Evolutionary conservation across 768 basidiomycete genomes (phyloP).

Genomic region (Cubamyces lactineus): DNA sequence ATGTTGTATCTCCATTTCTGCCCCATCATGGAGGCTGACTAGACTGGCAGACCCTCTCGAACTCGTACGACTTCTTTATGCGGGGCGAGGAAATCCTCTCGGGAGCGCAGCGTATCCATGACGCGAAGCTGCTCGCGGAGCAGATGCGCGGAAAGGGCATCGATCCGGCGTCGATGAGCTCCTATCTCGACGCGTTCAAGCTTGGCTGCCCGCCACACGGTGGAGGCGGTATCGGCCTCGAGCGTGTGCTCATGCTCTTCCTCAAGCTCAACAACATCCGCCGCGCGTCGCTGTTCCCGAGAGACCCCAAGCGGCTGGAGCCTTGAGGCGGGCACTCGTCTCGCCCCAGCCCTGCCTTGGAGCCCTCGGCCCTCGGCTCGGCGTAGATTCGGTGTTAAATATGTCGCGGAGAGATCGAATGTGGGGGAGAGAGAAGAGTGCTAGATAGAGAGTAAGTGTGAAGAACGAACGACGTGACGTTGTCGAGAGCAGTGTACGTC

Average conservation of each 20-base stretch:
- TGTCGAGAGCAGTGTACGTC: slow-evolving; percentile 12
- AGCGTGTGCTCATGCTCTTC: slow-evolving; percentile 97
- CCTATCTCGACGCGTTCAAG: slow-evolving; percentile 92
- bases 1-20: not conserved
- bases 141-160: slow-evolving; percentile 88
- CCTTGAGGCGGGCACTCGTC: slow-evolving; percentile 50
- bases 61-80: slow-evolving; percentile 99
- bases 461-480: slow-evolving; percentile 9
- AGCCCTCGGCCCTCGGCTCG: not conserved
- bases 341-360: not conserved
- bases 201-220: slow-evolving; percentile 96
- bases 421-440: not conserved
- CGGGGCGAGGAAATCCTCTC: slow-evolving; percentile 98
- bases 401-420: not conserved
- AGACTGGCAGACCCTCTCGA: slow-evolving; percentile 72
- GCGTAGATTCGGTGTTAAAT: not conserved
- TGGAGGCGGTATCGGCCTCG: slow-evolving; percentile 94
- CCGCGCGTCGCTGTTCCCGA: slow-evolving; percentile 90
- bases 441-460: slow-evolving; percentile 9
- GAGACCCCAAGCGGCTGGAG: slow-evolving; percentile 93
- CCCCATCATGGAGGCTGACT: not conserved
- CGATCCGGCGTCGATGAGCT: slow-evolving; percentile 89
- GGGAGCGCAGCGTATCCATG: slow-evolving; percentile 97
- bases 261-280: slow-evolving; percentile 96
- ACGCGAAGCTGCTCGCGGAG: slow-evolving; percentile 76